Base-by-base conservation (phyloP, 306 rosid species). In the Quillaja saponaria region DNA sequence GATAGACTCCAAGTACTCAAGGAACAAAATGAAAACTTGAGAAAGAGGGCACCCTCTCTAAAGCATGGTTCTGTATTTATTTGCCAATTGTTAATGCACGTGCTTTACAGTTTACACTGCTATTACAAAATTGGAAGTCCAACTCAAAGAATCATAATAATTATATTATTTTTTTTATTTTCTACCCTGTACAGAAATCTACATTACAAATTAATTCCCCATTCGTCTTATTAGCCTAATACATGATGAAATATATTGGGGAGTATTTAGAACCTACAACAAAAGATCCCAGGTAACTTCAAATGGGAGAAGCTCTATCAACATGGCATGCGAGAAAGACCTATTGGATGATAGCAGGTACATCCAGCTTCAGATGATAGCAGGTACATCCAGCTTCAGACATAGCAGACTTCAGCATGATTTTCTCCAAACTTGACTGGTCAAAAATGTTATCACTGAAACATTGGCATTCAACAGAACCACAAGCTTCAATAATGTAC, bases 161-260 rank as follows among this genome's bases (percentile, higher is more conserved):
- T n/a, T n/a, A n/a, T n/a, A n/a, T n/a, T n/a, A n/a, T n/a, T 46
- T 49, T 38, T 28, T 74, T 69, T 65, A 69, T 78, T 60, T 28
- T 69, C 33, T 58, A 54, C 37, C 51, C 63, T 78, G 77, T 74
- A 78, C 83, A 73, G 59, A 52, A 44, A 48, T 52, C 71, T 39
- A 55, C 66, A 31, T 49, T 60, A 74, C 55, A 73, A 35, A 12
- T 34, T 47, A 34, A 60, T 19, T 38, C 13, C n/a, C n/a, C n/a
- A n/a, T 6, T 34, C 11, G 63, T 18, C 38, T 33, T 53, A 52
- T 33, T 20, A 41, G 58, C 38, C 67, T 54, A 17, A 41, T 73
- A 55, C 12, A 48, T 33, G 15, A 28, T 38, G 38, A 13, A 18
- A 14, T 44, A 52, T 21, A 63, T n/a, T 58, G 42, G 25, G 61